phyloP scores from a whole-genome alignment of 2,329 filamentous ascomycete species.

The Fusarium scirpi region DNA sequence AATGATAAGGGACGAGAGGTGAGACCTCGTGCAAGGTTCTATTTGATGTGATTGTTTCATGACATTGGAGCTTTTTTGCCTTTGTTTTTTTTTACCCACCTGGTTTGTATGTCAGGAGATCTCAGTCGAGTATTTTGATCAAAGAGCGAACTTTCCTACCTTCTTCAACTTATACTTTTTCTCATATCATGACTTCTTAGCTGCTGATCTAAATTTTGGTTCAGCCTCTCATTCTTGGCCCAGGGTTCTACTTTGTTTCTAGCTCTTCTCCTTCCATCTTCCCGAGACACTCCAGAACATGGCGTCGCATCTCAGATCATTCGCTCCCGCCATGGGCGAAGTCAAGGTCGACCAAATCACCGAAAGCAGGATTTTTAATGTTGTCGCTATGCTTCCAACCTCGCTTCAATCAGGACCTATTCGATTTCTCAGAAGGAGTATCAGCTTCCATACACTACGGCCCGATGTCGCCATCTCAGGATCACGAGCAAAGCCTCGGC shows the following conservation, averaged over 20 bases:
- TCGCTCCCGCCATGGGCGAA: conserved; percentile 44
- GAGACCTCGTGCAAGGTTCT: conserved; percentile 25
- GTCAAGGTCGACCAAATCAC: conserved; percentile 50
- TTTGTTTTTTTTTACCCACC: neutral
- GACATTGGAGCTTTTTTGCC: neutral
- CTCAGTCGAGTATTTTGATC: neutral
- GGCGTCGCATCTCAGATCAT: conserved; percentile 32
- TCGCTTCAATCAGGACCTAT: conserved; percentile 64
- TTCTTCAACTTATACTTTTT: neutral
- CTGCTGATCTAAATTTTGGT: neutral
- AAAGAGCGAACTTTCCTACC: neutral
- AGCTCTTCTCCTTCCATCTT: neutral
- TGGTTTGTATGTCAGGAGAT: conserved; percentile 13
- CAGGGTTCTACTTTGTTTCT: neutral
- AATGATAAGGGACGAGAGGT: conserved; percentile 24
- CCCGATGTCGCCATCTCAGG: conserved; percentile 26
- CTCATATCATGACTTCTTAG: conserved; percentile 21
- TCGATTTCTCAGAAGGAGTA: conserved; percentile 60
- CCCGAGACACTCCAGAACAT: conserved; percentile 19
- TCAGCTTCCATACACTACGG: conserved; percentile 50
- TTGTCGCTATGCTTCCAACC: conserved; percentile 66
- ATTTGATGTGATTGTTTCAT: conserved; percentile 29
- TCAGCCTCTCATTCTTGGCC: neutral
- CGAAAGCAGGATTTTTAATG: conserved; percentile 57
- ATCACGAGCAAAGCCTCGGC: conserved; percentile 27